Percentiles rank a stretch among this genome's conserved stretches.
Conservation (phyloP, 2,329 filamentous ascomycete species). For the Colletotrichum simmondsii region DNA sequence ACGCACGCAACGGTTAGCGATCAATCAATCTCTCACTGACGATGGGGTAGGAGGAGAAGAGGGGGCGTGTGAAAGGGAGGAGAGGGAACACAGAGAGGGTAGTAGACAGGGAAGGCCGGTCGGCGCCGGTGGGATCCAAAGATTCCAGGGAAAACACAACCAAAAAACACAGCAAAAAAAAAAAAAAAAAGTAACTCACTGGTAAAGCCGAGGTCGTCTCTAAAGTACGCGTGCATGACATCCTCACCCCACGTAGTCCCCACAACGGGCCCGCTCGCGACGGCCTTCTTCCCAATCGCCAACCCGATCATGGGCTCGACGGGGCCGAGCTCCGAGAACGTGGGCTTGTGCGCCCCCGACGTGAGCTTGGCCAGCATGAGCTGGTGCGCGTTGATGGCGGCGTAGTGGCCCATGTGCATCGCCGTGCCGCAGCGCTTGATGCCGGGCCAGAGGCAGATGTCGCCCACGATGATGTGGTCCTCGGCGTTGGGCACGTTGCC, state of each 20-base stretch:
- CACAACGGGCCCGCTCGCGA: conserved; percentile 68
- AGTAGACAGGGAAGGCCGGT: background rate
- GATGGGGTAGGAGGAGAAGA: background rate
- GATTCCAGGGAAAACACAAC: no score
- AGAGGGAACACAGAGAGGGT: background rate
- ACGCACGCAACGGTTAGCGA: conserved; percentile 34
- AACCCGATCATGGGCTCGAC: conserved; percentile 76
- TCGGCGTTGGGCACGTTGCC: conserved; percentile 65
- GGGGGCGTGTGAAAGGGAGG: background rate
- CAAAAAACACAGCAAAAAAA: background rate
- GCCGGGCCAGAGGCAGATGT: conserved; percentile 77
- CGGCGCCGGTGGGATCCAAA: no score
- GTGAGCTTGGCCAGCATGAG: conserved; percentile 59
- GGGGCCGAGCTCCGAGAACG: conserved; percentile 60
- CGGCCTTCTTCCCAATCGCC: conserved; percentile 76
- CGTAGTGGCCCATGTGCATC: conserved; percentile 77
- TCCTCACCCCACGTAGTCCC: conserved; percentile 72
- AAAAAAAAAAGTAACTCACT: conserved; percentile 58
- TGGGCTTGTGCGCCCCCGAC: conserved; percentile 47
- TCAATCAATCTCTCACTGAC: no score
- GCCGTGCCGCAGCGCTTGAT: conserved; percentile 84
- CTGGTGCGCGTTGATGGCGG: conserved; percentile 75
- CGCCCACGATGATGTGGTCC: conserved; percentile 76
- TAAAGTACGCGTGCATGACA: conserved; percentile 72
- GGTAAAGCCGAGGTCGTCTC: conserved; percentile 73